A percentile compares a stretch with the other conserved stretches of the same genome.
phyloP scores from a whole-genome alignment of 306 rosid genomes.

The Quercus robur region DNA sequence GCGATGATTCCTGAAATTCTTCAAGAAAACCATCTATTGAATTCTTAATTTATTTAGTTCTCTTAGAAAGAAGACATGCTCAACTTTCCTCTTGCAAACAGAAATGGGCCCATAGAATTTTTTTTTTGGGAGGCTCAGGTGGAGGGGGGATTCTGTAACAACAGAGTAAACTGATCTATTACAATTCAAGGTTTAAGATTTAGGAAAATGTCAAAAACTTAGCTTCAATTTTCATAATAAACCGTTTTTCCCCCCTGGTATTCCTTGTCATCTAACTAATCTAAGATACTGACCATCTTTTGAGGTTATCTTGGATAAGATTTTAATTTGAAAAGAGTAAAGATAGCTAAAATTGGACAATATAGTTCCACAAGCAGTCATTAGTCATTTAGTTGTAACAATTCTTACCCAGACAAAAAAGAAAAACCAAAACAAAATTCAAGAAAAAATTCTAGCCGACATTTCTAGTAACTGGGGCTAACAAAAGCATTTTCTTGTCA shows the following conservation, averaged over 20 bases:
- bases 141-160: neutral
- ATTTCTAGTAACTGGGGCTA: neutral
- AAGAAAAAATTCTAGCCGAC: neutral
- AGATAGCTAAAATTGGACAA: neutral
- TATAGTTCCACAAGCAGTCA: neutral
- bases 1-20: neutral
- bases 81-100: neutral
- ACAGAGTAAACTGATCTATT: neutral
- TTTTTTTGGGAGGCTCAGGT: neutral
- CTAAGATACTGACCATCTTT: too few relatives aligned
- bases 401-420: neutral
- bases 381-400: neutral
- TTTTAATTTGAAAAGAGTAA: too few relatives aligned
- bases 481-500: neutral
- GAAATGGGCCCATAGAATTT: neutral
- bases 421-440: neutral
- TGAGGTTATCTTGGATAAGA: too few relatives aligned
- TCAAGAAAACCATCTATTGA: neutral
- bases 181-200: neutral
- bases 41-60: neutral
- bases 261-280: too few relatives aligned
- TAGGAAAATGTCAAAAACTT: too few relatives aligned
- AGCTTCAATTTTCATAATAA: too few relatives aligned
- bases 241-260: too few relatives aligned
- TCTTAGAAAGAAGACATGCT: neutral